A percentile compares a stretch with the other conserved stretches of the same genome.
Conservation (phyloP, 1,139 yeast species). For the Yamadazyma atlantica region DNA sequence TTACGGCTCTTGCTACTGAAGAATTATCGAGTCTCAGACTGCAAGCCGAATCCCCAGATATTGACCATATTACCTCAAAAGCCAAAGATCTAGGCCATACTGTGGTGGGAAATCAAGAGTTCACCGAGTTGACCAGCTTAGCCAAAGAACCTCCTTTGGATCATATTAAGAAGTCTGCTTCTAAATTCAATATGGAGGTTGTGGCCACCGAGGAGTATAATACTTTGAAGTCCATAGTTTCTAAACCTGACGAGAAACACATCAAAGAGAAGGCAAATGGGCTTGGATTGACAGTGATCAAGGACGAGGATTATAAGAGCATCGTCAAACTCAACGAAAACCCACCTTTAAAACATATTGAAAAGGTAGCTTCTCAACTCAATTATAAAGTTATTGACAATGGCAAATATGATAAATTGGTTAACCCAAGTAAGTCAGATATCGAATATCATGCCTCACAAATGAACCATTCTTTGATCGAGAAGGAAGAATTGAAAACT, state of each 20-base stretch:
- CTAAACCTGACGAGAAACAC: not conserved
- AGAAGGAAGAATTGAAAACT: slow-evolving; percentile 11
- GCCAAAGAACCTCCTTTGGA: slow-evolving; percentile 27
- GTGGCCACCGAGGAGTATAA: not conserved
- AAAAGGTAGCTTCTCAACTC: slow-evolving; percentile 15
- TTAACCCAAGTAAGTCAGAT: slow-evolving; percentile 14
- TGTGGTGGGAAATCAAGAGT: slow-evolving; percentile 21
- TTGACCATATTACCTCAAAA: slow-evolving; percentile 18
- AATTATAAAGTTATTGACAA: slow-evolving; percentile 7
- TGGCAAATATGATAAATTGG: slow-evolving; percentile 6
- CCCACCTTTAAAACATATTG: slow-evolving; percentile 28
- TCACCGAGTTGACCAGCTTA: slow-evolving; percentile 10
- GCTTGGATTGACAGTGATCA: slow-evolving; percentile 11
- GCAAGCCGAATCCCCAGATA: slow-evolving; percentile 21
- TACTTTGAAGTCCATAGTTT: not conserved
- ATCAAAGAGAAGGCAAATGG: slow-evolving; percentile 24
- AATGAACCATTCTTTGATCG: slow-evolving; percentile 8
- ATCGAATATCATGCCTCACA: slow-evolving; percentile 12
- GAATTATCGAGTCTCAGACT: slow-evolving; percentile 19
- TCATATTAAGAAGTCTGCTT: slow-evolving; percentile 28
- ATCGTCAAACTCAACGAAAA: slow-evolving; percentile 12
- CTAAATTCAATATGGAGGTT: slow-evolving; percentile 25
- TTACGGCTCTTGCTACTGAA: slow-evolving; percentile 20
- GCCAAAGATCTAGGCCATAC: slow-evolving; percentile 13
- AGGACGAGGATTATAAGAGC: slow-evolving; percentile 10